Conservation (phyloP, 1,284 basidiomycete species). For the Malassezia obtusa region DNA sequence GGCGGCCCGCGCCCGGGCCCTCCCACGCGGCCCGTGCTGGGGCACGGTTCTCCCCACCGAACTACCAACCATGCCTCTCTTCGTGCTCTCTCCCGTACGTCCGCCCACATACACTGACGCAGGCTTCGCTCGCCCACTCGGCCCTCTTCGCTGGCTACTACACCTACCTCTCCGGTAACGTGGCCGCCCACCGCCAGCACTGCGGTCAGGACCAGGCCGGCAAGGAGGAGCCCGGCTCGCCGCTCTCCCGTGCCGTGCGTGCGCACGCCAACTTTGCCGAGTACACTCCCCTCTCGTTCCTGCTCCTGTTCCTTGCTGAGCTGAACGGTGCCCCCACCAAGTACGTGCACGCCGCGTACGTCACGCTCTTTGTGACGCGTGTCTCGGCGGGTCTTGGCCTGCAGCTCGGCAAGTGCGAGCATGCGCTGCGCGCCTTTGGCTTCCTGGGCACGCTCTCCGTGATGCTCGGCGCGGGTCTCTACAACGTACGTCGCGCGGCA, state of each 20-base stretch:
- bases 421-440: constrained; percentile 27
- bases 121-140: constrained; percentile 47
- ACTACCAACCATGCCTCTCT: constrained; percentile 41
- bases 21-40: not conserved
- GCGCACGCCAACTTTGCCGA: constrained; percentile 44
- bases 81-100: constrained; percentile 29
- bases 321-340: constrained; percentile 47
- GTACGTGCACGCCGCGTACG: constrained; percentile 44
- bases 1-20: not conserved
- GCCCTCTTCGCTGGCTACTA: constrained; percentile 45
- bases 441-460: constrained; percentile 27
- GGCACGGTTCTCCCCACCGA: not conserved
- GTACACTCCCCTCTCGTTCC: constrained; percentile 38
- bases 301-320: constrained; percentile 47
- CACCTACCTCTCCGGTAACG: constrained; percentile 38
- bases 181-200: constrained; percentile 23
- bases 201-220: constrained; percentile 14
- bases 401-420: constrained; percentile 14
- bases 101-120: not conserved
- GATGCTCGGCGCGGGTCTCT: constrained; percentile 33
- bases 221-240: constrained; percentile 19
- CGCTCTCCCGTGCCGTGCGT: constrained; percentile 19
- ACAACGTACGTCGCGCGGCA: constrained; percentile 34
- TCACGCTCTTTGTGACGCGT: constrained; percentile 36
- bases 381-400: constrained; percentile 39